A percentile compares a stretch with the other conserved stretches of the same genome.
These are phyloP conservation scores for Tolypocladium ovalisporum DNA, from an alignment of 2,329 filamentous ascomycete genomes.

Conservation along the genomic window DNA sequence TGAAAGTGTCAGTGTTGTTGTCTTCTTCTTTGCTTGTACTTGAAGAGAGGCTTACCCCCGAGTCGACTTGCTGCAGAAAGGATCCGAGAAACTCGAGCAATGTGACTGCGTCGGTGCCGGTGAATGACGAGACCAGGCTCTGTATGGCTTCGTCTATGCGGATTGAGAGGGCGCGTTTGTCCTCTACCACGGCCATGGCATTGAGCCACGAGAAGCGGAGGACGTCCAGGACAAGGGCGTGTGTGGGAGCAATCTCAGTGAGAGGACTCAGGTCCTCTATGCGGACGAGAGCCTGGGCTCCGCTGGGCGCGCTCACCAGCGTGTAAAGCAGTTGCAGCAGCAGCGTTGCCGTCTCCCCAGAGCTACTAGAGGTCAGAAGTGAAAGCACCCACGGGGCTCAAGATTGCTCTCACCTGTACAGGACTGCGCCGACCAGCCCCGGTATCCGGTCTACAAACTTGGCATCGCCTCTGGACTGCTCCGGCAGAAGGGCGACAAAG, in stretches of 20 bases:
- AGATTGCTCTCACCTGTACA: conserved; percentile 35
- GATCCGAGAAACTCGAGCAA: conserved; percentile 45
- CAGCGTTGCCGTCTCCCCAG: conserved; percentile 37
- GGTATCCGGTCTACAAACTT: conserved; percentile 43
- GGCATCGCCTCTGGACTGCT: conserved; percentile 27
- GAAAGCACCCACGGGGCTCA: not conserved
- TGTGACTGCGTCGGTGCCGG: conserved; percentile 48
- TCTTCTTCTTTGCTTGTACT: not conserved
- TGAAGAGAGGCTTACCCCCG: conserved; percentile 26
- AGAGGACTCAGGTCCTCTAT: conserved; percentile 43
- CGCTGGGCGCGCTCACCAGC: conserved; percentile 40
- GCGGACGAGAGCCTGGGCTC: conserved; percentile 35
- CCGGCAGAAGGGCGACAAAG: conserved; percentile 47
- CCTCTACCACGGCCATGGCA: conserved; percentile 21
- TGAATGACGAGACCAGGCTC: conserved; percentile 40
- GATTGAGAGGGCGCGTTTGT: conserved; percentile 17
- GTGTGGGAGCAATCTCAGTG: conserved; percentile 43
- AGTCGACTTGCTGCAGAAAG: conserved; percentile 37
- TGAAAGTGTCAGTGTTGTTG: conserved; percentile 3
- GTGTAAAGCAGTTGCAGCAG: conserved; percentile 47
- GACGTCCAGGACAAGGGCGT: conserved; percentile 43
- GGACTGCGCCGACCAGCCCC: conserved; percentile 38
- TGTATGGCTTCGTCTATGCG: conserved; percentile 38
- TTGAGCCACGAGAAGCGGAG: conserved; percentile 47
- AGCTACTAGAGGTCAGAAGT: conserved; percentile 21